Conservation (phyloP, 2,329 filamentous ascomycete genomes). For the Peltaster fructicola region DNA sequence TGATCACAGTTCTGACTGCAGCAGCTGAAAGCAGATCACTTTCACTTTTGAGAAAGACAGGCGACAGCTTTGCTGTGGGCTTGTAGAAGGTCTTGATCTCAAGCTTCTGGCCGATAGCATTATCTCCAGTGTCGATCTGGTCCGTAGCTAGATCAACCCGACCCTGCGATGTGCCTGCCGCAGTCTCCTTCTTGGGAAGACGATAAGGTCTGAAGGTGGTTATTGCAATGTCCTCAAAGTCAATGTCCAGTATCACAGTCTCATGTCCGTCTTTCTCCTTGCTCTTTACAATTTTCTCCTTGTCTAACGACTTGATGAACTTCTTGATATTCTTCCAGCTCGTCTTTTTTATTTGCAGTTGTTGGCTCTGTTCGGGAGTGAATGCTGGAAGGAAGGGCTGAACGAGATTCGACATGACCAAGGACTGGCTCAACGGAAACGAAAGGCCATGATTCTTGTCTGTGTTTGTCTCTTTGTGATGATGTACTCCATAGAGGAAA, state of each 20-base stretch:
- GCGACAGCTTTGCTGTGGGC: slow-evolving; percentile 39
- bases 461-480: slow-evolving; percentile 38
- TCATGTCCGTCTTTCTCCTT: slow-evolving; percentile 49
- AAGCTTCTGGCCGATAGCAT: slow-evolving; percentile 29
- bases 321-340: slow-evolving; percentile 55
- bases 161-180: slow-evolving; percentile 21
- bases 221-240: slow-evolving; percentile 40
- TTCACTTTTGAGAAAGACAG: slow-evolving; percentile 34
- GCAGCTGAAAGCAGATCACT: slow-evolving; percentile 37
- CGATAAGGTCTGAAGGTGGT: slow-evolving; percentile 43
- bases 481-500: slow-evolving; percentile 44
- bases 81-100: slow-evolving; percentile 37
- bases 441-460: slow-evolving; percentile 37
- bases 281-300: slow-evolving; percentile 41
- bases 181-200: slow-evolving; percentile 38
- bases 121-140: slow-evolving; percentile 20
- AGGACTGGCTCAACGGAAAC: slow-evolving; percentile 46
- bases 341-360: slow-evolving; percentile 51
- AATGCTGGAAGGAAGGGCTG: slow-evolving; percentile 48
- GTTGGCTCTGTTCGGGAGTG: slow-evolving; percentile 36
- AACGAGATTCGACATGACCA: slow-evolving; percentile 44
- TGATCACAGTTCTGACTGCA: slow-evolving; percentile 40
- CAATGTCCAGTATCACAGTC: slow-evolving; percentile 45
- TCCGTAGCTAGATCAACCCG: slow-evolving; percentile 21
- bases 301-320: slow-evolving; percentile 51